Base-by-base conservation (phyloP, 1,284 basidiomycete species). In the Moesziomyces globuligerus region DNA sequence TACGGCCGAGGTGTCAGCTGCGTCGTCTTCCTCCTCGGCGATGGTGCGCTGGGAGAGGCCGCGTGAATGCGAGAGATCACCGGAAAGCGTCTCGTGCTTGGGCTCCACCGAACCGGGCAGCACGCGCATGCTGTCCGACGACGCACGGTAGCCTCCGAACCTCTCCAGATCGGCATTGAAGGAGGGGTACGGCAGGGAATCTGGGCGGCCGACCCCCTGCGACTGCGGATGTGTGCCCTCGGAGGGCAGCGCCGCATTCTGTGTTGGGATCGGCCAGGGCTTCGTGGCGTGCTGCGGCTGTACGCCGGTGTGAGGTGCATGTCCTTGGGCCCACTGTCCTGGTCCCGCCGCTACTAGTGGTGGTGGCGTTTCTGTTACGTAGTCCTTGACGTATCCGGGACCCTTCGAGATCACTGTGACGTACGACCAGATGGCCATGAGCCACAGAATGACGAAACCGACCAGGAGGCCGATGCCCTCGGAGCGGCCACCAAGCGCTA, bases 361-460 rank as follows among this genome's bases (percentile, higher is more conserved):
- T 23, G 66, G 66, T 23, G 59, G 52, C 0, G 60, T 53, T 48
- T 70, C 61, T 0, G 53, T 21, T 1, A 79, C 59, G 32, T 68
- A 69, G 48, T 81, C 79, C 11, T 61, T 68, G 24, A 78, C 78
- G 42, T 72, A 45, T 4, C 80, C 80, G 3, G 80, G 80, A 10
- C 53, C 56, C 2, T 73, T 67, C 10, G 54, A n/a, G 39, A 80
- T 51, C 20, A 79, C 72, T 7, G 44, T 60, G 2, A 76, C 43
- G 36, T 76, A 81, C 5, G 75, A 72, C 79, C 79, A 81, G 1
- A 76, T 48, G 2, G 76, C 49, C 65, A 79, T 66, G 7, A 74
- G 44, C 72, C 77, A 79, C 7, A 80, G 57, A 10, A 79, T 21
- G 4, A 67, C 49, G 26, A 80, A 80, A 3, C 52, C 65, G 1